Base-by-base conservation (phyloP, 768 basidiomycete genomes). In the Polyporus arcularius region DNA sequence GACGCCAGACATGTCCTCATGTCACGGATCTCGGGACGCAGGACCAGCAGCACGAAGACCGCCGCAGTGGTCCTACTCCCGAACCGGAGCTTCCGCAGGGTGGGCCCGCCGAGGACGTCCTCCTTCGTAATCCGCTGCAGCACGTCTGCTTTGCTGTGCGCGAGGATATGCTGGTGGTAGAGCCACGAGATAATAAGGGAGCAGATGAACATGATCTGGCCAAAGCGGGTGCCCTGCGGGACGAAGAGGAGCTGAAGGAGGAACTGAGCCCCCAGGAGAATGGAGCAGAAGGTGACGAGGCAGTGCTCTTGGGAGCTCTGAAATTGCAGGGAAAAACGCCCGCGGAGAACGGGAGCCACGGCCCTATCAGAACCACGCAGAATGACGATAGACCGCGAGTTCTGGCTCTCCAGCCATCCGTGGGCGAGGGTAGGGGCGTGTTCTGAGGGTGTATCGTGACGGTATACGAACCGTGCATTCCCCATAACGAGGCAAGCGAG, bases 181-280 rank as follows among this genome's bases (percentile, higher is more conserved):
- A 40, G 39, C 57, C 58, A 63, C 35, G 58, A 39, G 50, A 45
- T 54, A 32, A 49, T 42, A 42, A 64, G 32, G 47, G 62, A 63
- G 12, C 40, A 47, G 53, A 63, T 26, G 53, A 63, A 63, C 62
- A 63, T 58, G 32, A 46, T 38, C 40, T 63, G 62, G 5, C 62
- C 58, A 43, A 60, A 64, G 52, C 53, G 55, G 4, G 21, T 21
- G n/a, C 62, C 58, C 35, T 60, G 58, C 15, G 62, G 62, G 16
- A 64, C 58, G 21, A 53, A 39, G 28, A 63, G 53, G 47, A 63
- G 61, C 53, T 63, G 62, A 47, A 50, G 32, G 21, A 64, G 57
- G 55, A 57, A 60, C 46, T 60, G 63, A 7, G 54, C 8, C 16
- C 16, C 45, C 39, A 60, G 56, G 40, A 64, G 58, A 16, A 63